Conservation (phyloP, 1,284 basidiomycete species). For the Porodaedalea pini region DNA sequence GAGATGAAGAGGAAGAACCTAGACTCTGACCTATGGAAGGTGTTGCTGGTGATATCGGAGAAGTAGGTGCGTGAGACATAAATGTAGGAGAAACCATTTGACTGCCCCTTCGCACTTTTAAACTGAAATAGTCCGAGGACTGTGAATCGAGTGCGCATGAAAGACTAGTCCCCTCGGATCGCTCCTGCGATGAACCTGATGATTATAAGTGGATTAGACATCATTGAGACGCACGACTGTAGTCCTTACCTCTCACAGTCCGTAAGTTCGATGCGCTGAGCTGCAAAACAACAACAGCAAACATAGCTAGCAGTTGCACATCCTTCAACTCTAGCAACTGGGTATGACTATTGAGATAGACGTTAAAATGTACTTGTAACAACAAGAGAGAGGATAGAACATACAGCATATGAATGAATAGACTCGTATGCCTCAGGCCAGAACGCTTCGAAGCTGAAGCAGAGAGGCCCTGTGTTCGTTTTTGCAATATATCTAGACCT, state of each 20-base stretch:
- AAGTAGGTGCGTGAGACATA: conserved; percentile 31
- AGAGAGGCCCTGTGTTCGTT: not conserved
- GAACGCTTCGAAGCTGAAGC: not conserved
- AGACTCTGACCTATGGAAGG: conserved; percentile 32
- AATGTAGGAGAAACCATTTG: conserved; percentile 1
- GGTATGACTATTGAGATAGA: conserved; percentile 46
- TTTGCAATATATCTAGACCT: not conserved
- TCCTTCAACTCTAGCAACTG: conserved; percentile 66
- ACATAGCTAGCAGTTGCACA: conserved; percentile 78
- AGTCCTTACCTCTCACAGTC: not conserved
- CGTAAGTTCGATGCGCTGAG: conserved; percentile 21
- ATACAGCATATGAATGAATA: conserved; percentile 23
- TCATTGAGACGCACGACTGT: not conserved
- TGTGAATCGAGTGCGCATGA: not conserved
- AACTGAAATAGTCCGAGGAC: conserved; percentile 14
- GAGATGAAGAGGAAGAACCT: conserved; percentile 52
- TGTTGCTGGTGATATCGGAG: conserved; percentile 33
- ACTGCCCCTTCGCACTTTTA: conserved; percentile 3
- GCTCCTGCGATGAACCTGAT: not conserved
- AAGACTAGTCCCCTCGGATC: too few relatives aligned
- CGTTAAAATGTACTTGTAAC: not conserved
- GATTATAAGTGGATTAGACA: too few relatives aligned
- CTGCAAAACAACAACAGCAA: conserved; percentile 66
- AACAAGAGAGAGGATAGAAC: conserved; percentile 3
- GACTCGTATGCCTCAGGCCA: conserved; percentile 15